Conservation (phyloP, 352 stramenopile species). For the Phytophthora pseudosyringae region DNA sequence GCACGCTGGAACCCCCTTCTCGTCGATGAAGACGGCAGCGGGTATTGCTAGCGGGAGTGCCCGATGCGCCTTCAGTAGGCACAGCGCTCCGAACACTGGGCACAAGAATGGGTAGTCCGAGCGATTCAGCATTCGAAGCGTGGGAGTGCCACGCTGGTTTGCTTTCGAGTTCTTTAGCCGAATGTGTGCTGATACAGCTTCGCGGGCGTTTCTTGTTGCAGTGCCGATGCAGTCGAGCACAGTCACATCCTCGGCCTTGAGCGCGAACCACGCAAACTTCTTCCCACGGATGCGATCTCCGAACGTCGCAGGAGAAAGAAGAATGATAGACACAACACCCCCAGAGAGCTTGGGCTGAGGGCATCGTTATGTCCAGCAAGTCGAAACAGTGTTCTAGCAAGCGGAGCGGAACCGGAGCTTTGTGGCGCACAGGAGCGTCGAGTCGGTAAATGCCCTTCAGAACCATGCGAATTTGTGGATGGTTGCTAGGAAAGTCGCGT, state of each 20-base stretch:
- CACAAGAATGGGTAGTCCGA: slow-evolving; percentile 6
- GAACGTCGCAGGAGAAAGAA: slow-evolving; percentile 18
- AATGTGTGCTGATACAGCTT: slow-evolving; percentile 8
- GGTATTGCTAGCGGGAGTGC: background rate
- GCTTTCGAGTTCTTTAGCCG: slow-evolving; percentile 7
- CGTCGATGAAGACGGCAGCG: background rate
- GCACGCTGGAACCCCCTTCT: too few relatives aligned
- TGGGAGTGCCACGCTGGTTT: slow-evolving; percentile 3
- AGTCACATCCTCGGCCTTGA: background rate
- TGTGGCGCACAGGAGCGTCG: background rate
- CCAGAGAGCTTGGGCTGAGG: slow-evolving; percentile 17
- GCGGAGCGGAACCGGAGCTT: background rate
- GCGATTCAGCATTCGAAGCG: slow-evolving; percentile 9
- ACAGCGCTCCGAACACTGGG: slow-evolving; percentile 5
- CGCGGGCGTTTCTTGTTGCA: background rate
- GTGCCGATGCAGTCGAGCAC: background rate
- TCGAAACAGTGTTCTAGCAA: background rate
- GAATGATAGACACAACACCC: slow-evolving; percentile 23
- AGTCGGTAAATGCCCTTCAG: slow-evolving; percentile 16
- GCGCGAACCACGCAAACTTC: slow-evolving; percentile 13
- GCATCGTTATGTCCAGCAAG: background rate
- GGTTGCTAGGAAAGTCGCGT: slow-evolving; percentile 1
- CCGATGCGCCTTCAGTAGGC: background rate
- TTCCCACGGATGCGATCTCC: slow-evolving; percentile 5
- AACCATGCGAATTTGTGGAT: slow-evolving; percentile 26